Evolutionary conservation across 257 asterid genomes (phyloP), one percentile per base, ranked within the genome.

Genomic region (Echium plantagineum): DNA sequence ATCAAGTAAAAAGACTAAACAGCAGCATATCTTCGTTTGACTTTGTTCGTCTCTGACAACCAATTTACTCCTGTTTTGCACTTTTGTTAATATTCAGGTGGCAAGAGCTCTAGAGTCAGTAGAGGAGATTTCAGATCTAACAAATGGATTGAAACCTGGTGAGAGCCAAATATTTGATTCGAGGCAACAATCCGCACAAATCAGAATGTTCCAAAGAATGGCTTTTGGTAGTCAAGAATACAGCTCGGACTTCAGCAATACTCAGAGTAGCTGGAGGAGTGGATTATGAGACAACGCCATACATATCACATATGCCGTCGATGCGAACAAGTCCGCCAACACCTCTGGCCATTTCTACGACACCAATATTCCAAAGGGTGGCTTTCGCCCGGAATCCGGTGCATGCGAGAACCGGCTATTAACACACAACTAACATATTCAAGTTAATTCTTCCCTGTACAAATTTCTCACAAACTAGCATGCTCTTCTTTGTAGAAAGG

Each of bases 211-310:
- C 32, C 94, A 79, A 66, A 84, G 82, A 66, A 83, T 90, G 96
- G 94, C 96, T 1, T 90, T 90, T 68, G 95, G 94, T 62, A 84
- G 94, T 63, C 95, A 90, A 81, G 94, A 84, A 3, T 80, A 74
- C 69, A 81, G 90, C 65, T 76, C 93, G 17, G 94, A 83, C 55
- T 71, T 71, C 68, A 63, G 66, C 35, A 77, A 74, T 66, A 32
- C 90, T 56, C 88, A 80, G 57, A 77, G 69, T 82, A 82, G 86
- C 78, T 75, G 83, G 87, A 38, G 13, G 15, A 64, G 72, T 62
- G 59, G 35, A 55, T 9, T 21, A 55, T 61, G 63, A 67, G 28
- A 21, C 15, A 8, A 6, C 15, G 16, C 26, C 30, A 1, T 22
- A 31, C 38, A 7, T 31, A 31, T 31, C 6, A 4, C 38, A 31